These are phyloP conservation scores for Fraxinus pennsylvanica DNA, from an alignment of 257 asterid species.

Conservation along the genomic window DNA sequence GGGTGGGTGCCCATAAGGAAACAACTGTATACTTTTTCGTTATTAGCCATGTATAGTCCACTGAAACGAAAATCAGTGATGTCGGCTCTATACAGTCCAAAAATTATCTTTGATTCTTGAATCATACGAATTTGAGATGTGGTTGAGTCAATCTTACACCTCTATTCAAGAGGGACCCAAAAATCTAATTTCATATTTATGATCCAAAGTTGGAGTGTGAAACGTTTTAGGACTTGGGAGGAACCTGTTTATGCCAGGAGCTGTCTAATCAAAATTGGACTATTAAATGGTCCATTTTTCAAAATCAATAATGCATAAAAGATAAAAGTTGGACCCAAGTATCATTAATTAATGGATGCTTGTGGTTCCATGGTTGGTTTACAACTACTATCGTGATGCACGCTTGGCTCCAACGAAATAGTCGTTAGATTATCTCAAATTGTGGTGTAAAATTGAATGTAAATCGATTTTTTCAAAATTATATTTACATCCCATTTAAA, in stretches of 20 bases:
- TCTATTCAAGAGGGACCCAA: neutral
- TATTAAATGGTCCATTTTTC: neutral
- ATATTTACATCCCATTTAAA: too few species aligned
- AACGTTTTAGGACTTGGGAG: neutral
- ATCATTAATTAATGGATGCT: neutral
- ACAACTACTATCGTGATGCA: too few species aligned
- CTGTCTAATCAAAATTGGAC: neutral
- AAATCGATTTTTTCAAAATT: too few species aligned
- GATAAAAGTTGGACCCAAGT: neutral
- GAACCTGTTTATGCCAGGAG: neutral
- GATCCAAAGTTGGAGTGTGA: neutral
- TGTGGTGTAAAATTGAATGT: too few species aligned
- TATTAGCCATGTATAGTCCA: too few species aligned
- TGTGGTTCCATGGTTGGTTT: too few species aligned
- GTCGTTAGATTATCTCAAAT: neutral
- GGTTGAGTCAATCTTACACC: neutral
- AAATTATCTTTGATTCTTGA: too few species aligned
- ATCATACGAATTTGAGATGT: neutral
- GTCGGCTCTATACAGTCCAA: too few species aligned
- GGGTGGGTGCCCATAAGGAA: too few species aligned
- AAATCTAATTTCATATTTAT: neutral
- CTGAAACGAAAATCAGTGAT: too few species aligned
- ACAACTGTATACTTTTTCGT: too few species aligned
- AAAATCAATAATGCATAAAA: neutral
- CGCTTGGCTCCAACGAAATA: too few species aligned